Base-by-base conservation (phyloP, 441 rosid genomes). In the Euphorbia schlechtendalii region DNA sequence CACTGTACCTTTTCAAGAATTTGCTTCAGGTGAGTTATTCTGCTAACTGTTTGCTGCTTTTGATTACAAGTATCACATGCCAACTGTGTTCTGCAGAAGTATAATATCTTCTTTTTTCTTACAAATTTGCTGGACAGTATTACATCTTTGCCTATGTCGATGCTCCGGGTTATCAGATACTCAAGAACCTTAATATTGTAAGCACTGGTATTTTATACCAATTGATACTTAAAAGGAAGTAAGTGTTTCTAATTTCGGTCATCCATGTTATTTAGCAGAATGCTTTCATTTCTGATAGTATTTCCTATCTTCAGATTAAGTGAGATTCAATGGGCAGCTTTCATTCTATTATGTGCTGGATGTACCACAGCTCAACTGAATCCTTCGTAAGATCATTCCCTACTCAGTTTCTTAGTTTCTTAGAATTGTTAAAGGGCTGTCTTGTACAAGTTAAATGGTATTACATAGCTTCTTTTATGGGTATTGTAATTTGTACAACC, bases 291-390 rank as follows among this genome's bases (percentile, higher is more conserved):
- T 52, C 7, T 32, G 45, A 32, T 70, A 32, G 61, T 48, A 28
- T 14, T 9, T 67, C 12, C 0, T 69, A 10, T 46, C 78, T 73
- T 66, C 86, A 90, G 99, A 74, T 82, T 93, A 72, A 90, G 93
- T 48, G 92, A 90, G 82, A 84, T 93, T 75, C 97, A 90, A 43
- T 93, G 97, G 99, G 92, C 93, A 5, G 96, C 92, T 64, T 93
- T 93, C 81, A 76, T 88, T 71, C 81, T 93, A 59, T 76, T 93
- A 66, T 88, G 99, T 76, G 89, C 96, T 55, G 96, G 99, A 58
- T 93, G 97, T 83, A 93, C 96, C 71, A 90, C 97, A 56, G 97
- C 99, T 10, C 97, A 93, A 69, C 74, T 93, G 66, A 90, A 93
- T 71, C 82, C 96, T 59, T 77, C 80, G 97, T 90, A 84, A 85